Percentiles rank a stretch among this genome's conserved stretches.
Evolutionary conservation across 768 basidiomycete species (phyloP).

Genomic region (Leccinum uliginosum): DNA sequence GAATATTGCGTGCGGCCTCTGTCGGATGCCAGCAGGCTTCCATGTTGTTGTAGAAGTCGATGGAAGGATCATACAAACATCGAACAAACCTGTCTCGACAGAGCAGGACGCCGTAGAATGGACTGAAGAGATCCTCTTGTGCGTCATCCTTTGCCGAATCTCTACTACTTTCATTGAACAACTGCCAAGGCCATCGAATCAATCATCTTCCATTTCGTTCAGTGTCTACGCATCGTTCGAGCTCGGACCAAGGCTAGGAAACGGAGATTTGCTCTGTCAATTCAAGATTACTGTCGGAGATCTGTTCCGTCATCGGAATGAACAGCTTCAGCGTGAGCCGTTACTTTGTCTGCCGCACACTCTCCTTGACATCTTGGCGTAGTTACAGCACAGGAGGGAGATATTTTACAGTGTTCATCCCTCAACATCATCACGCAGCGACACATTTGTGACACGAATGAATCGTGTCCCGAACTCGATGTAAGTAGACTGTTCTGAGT

Average conservation of each 20-base stretch:
- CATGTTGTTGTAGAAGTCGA: background rate
- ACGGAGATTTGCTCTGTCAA: background rate
- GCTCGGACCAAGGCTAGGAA: background rate
- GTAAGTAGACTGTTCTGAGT: background rate
- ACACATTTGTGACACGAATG: background rate
- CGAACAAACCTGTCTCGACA: background rate
- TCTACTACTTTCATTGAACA: background rate
- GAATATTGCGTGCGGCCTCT: background rate
- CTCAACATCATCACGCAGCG: background rate
- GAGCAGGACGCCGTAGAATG: background rate
- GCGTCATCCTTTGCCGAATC: background rate
- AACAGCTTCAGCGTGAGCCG: background rate
- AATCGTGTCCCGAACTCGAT: background rate
- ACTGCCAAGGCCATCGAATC: background rate
- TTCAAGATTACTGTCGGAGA: background rate
- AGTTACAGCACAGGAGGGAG: background rate
- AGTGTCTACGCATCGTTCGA: background rate
- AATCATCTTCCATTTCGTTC: background rate
- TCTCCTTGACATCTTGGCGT: background rate
- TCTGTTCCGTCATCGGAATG: background rate
- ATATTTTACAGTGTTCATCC: background rate
- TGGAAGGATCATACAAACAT: background rate
- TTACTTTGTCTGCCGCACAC: background rate
- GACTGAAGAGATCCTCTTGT: background rate
- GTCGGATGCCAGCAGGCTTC: background rate